These are phyloP conservation scores for Wickerhamiella dianesei DNA, from an alignment of 805 yeast genomes.

Conservation along the genomic window DNA sequence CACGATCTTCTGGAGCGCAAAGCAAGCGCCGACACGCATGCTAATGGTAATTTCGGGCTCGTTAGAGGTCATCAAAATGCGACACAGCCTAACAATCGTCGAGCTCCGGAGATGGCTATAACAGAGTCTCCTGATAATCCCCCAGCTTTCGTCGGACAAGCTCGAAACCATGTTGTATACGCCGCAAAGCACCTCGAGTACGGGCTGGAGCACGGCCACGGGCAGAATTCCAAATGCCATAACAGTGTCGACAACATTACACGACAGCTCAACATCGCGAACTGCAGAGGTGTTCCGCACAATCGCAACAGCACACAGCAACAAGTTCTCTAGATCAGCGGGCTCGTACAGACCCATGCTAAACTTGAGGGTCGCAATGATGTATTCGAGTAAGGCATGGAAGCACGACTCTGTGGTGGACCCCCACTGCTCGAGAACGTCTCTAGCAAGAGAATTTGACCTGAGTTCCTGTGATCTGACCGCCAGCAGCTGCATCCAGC, in stretches of 20 bases:
- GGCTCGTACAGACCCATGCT: constrained; percentile 36
- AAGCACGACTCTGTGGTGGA: constrained; percentile 21
- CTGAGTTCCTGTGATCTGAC: constrained; percentile 22
- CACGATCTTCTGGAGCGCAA: constrained; percentile 14
- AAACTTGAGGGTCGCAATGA: constrained; percentile 35
- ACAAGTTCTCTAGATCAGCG: constrained; percentile 25
- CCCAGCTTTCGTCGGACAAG: constrained; percentile 28
- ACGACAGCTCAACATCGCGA: constrained; percentile 28
- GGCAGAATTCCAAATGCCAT: constrained; percentile 38
- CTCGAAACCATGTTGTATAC: constrained; percentile 28
- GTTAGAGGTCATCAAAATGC: constrained; percentile 21
- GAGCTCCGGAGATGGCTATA: constrained; percentile 28
- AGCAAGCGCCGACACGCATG: constrained; percentile 27
- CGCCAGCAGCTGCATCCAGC: constrained; percentile 27
- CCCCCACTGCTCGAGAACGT: constrained; percentile 22
- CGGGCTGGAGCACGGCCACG: constrained; percentile 24
- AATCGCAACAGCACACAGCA: constrained; percentile 28
- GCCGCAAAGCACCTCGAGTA: constrained; percentile 36
- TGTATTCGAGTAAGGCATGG: constrained; percentile 26
- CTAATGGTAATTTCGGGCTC: constrained; percentile 21
- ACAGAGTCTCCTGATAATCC: constrained; percentile 29
- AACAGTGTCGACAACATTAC: constrained; percentile 32
- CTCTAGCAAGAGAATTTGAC: constrained; percentile 19
- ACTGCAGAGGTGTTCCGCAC: constrained; percentile 30
- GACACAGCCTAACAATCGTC: constrained; percentile 24